phyloP scores from a whole-genome alignment of 805 yeast genomes.

The Citeromyces matritensis region DNA sequence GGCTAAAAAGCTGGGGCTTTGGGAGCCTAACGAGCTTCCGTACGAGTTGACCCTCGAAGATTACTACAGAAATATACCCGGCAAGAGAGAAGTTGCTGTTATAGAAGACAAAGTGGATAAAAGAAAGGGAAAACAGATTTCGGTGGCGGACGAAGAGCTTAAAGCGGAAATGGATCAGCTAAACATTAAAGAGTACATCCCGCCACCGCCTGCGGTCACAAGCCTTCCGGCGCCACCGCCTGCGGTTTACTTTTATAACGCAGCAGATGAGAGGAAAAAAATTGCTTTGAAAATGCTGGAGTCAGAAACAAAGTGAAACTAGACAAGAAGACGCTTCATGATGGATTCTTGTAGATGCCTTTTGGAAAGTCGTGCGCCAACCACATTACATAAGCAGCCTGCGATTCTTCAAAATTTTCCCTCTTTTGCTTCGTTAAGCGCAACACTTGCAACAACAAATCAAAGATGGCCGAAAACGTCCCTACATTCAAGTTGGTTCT shows the following conservation, averaged over 20 bases:
- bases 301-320: slow-evolving; percentile 1
- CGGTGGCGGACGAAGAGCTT: no score
- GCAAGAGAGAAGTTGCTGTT: slow-evolving; percentile 6
- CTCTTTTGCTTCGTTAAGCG: slow-evolving; percentile 1
- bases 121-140: slow-evolving; percentile 1
- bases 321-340: not conserved
- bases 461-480: slow-evolving; percentile 58
- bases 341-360: no score
- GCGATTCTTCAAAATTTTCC: not conserved
- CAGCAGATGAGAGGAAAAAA: slow-evolving; percentile 7
- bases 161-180: not conserved
- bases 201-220: slow-evolving; percentile 18
- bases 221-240: slow-evolving; percentile 23
- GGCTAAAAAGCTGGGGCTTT: slow-evolving; percentile 7
- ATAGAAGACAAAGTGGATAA: slow-evolving; percentile 7
- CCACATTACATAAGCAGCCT: not conserved
- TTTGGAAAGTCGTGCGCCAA: slow-evolving; percentile 1
- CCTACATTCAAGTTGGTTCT: slow-evolving; percentile 97
- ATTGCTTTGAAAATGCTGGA: slow-evolving; percentile 5
- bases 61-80: slow-evolving; percentile 20
- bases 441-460: slow-evolving; percentile 2
- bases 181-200: slow-evolving; percentile 4
- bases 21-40: slow-evolving; percentile 11
- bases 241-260: slow-evolving; percentile 9
- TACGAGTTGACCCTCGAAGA: slow-evolving; percentile 20